Evolutionary conservation across 331 rosid genomes (phyloP), one percentile per base, ranked within the genome.

Genomic region (Spiraea crenata): DNA sequence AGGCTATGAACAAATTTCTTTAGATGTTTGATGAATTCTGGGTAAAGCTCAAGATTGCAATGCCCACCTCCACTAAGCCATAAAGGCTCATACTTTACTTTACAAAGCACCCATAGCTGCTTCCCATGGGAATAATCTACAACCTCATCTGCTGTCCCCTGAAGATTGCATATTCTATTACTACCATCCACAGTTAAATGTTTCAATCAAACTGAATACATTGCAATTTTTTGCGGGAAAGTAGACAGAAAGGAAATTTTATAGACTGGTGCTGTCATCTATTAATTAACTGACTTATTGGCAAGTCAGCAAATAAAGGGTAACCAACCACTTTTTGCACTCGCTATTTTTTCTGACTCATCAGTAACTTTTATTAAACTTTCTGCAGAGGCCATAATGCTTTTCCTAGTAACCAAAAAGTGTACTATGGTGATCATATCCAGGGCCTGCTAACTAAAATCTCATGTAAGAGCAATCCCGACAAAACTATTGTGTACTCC

Each of bases 51-150:
- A 50, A 93, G 95, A 83, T 93, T 93, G 83, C 88, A 83, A 72
- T 93, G 98, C 15, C 98, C 92, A 52, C 98, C 98, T 74, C 97
- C 96, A 80, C 85, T 90, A 79, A 93, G 79, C 98, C 97, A 93
- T 19, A 93, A 76, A n/a, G 98, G 97, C 63, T 93, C 98, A 16
- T 88, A 87, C 80, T 90, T 90, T 77, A 81, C 88, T 79, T 89
- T 89, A 83, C 91, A 80, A 79, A 90, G 96, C 70, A 87, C 98
- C 97, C 90, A 93, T 9, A 93, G 90, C 65, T 87, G 90, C 86
- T 90, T 93, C 64, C 98, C 98, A 66, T 88, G 98, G 77, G 93
- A 87, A 38, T 83, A 89, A 76, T 93, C 92, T 19, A 93, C 97
- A 49, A 93, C 98, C 79, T 93, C 97, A 80, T 93, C 98, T 48